Base-by-base conservation (phyloP, 495 filamentous ascomycete species). In the Extremus antarcticus region DNA sequence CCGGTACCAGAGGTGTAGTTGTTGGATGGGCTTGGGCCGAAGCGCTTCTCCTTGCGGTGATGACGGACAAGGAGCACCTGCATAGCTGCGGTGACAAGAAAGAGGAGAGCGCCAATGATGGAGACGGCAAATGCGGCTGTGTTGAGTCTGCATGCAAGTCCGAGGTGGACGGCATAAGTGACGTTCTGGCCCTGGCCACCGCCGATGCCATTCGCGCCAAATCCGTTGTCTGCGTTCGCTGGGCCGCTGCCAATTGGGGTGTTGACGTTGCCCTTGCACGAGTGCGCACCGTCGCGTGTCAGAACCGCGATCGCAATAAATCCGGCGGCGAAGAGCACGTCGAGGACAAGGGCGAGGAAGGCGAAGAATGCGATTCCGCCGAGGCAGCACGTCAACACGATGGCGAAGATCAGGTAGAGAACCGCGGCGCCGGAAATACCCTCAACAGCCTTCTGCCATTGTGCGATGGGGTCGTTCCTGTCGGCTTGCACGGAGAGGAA, bases 21-120 rank as follows among this genome's bases (percentile, higher is more conserved):
- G 75, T 90, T 91, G 50, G 77, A 74, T 8, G 87, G 86, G 56
- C 79, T 77, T 22, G 88, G 87, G 38, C 86, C 87, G 72, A 82
- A 88, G 48, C 84, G 80, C 69, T 84, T 84, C 73, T 92, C 86
- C 63, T 83, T 83, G 64, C 81, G 78, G 71, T 85, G 85, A 67
- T 87, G 74, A 54, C 83, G 82, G 61, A 77, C 76, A 16, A 88
- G 75, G 19, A 76, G 68, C 53, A 84, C 50, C 64, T 88, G 84
- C 58, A 85, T 56, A 47, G 41, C 39, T 22, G 63, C 63, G 7
- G 60, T 63, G 39, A 52, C 15, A 39, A 65, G 39, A 39, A 65
- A 65, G 54, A 65, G 60, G 46, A 63, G 60, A 32, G 85, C 76
- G 63, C 76, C 83, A 53, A 87, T 76, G 55, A 94, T 83, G 0